phyloP scores from a whole-genome alignment of 192 early-diverging fungal genomes.

The Helicostylum pulchrum region DNA sequence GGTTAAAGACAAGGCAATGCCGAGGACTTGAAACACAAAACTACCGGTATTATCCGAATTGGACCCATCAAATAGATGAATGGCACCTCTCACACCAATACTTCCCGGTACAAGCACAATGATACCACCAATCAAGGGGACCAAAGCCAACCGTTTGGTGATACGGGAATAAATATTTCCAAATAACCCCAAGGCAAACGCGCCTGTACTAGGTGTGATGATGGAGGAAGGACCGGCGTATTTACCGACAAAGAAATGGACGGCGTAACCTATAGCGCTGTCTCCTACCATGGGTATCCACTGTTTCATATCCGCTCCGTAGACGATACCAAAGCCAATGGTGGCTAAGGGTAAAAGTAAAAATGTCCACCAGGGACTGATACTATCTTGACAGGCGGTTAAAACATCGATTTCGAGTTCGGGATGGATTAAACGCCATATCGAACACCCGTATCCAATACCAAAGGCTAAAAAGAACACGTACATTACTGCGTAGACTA shows the following conservation, averaged over 20 bases:
- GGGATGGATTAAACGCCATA: constrained; percentile 22
- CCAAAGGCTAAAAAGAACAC: constrained; percentile 79
- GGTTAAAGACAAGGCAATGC: constrained; percentile 63
- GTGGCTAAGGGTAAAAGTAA: constrained; percentile 40
- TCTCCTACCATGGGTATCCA: constrained; percentile 66
- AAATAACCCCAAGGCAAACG: constrained; percentile 77
- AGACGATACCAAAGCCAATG: constrained; percentile 49
- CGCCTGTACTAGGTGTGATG: constrained; percentile 61
- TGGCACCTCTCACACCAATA: constrained; percentile 36
- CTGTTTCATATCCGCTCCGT: constrained; percentile 56
- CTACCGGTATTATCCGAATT: constrained; percentile 21
- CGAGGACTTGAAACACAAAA: constrained; percentile 47
- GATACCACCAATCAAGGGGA: constrained; percentile 78
- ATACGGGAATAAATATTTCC: constrained; percentile 76
- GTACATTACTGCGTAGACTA: constrained; percentile 76
- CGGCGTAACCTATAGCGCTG: constrained; percentile 66
- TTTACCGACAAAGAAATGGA: constrained; percentile 58
- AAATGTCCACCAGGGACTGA: constrained; percentile 41
- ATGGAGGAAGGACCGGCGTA: constrained; percentile 43
- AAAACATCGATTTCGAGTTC: constrained; percentile 17
- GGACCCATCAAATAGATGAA: constrained; percentile 28
- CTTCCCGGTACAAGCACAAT: constrained; percentile 80
- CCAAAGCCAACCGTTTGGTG: constrained; percentile 70
- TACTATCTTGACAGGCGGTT: constrained; percentile 14
- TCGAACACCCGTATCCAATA: constrained; percentile 44